These are phyloP conservation scores for Myxozyma sirexii DNA, from an alignment of 805 yeast genomes.

Conservation along the genomic window DNA sequence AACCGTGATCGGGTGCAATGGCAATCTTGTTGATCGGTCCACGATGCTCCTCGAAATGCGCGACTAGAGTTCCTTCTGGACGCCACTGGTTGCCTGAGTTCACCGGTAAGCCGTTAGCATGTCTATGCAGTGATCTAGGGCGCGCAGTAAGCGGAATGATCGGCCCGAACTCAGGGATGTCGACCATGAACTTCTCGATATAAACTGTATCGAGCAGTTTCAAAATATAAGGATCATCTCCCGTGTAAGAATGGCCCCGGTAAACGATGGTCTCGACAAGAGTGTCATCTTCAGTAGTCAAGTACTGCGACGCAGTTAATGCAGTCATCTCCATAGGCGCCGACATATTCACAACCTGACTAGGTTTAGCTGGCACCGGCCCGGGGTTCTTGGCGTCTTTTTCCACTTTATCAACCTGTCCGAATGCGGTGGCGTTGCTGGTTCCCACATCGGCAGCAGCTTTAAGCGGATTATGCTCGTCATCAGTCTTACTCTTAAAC, in stretches of 20 bases:
- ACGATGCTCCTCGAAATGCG: conserved; percentile 66
- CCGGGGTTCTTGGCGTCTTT: background rate
- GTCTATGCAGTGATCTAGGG: conserved; percentile 21
- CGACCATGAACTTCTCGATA: conserved; percentile 60
- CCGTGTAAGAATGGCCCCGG: conserved; percentile 55
- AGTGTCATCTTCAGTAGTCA: conserved; percentile 2
- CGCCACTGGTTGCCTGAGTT: conserved; percentile 35
- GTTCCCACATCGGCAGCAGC: conserved; percentile 33
- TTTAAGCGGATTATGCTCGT: conserved; percentile 17
- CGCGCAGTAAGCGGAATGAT: conserved; percentile 21
- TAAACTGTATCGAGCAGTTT: conserved; percentile 56
- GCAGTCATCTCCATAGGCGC: conserved; percentile 11
- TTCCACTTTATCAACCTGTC: conserved; percentile 25
- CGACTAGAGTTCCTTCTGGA: conserved; percentile 59
- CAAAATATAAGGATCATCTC: conserved; percentile 64
- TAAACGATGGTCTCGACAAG: conserved; percentile 11
- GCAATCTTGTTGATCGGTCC: conserved; percentile 60
- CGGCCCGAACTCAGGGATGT: conserved; percentile 71
- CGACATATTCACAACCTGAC: background rate
- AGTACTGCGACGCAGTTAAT: background rate
- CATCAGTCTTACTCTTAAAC: conserved; percentile 11
- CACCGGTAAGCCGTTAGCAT: background rate
- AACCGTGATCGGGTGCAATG: conserved; percentile 62
- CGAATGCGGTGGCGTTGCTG: conserved; percentile 29
- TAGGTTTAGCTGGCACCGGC: background rate